Evolutionary conservation across 2,329 filamentous ascomycete species (phyloP), one percentile per base, ranked within the genome.

Genomic region (Camillea tinctor): DNA sequence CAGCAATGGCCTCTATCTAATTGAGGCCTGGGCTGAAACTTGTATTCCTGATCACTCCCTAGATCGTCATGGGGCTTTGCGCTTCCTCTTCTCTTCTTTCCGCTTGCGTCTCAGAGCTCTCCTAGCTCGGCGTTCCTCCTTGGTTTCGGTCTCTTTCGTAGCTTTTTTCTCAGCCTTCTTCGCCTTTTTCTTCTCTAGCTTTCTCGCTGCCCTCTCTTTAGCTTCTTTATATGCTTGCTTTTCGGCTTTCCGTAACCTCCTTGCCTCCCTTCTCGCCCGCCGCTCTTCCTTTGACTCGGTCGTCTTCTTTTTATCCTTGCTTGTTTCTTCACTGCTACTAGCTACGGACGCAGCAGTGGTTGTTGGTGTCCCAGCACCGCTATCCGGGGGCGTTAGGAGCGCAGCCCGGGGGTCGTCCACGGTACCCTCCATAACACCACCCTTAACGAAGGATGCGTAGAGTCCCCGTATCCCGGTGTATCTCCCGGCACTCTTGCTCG

Each of bases 391-490:
- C 49, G 70, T 73, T 36, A 66, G 69, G 1, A 72, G 60, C 15
- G 61, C 50, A 17, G 60, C 57, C 26, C 56, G 54, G 9, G 70
- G 55, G 13, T 67, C 66, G 15, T 70, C 69, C 36, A 92, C 75
- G 2, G 92, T 96, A 2, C 93, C 93, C 49, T 85, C 80, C 59
- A 98, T 80, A 21, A 87, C 80, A 57, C 93, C 90, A 8, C 95
- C 95, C 64, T 85, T 86, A 22, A 98, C 92, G 72, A 99, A 98
- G 55, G 87, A 89, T 8, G 88, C 85, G 73, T 97, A 97, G 7
- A 98, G 79, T 0, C 85, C 85, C n/a, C 82, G 80, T 69, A 78
- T 73, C 67, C 84, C 82, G 57, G 85, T 88, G 75, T 87, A 87
- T 66, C 83, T 85, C 51, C 44, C 55, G 2, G 80, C 79, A 4